Percentiles rank a stretch among this genome's conserved stretches.
Evolutionary conservation across 2,329 filamentous ascomycete genomes (phyloP).

Genomic region (Aspergillus chevalieri): DNA sequence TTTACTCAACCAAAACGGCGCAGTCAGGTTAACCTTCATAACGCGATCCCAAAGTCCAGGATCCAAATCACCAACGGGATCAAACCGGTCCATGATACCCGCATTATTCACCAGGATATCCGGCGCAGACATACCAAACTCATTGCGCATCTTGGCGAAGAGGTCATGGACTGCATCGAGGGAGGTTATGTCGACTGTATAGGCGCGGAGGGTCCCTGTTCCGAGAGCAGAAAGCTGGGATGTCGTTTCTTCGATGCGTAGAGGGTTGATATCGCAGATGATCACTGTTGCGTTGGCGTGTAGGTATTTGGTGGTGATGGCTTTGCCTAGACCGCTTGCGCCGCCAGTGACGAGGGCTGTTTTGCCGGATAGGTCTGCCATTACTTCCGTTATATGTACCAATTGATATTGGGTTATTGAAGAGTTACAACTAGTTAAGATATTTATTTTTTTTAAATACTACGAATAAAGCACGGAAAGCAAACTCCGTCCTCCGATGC

Average conservation of each 20-base stretch:
- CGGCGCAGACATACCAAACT: slow-evolving; percentile 37
- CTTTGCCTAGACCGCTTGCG: slow-evolving; percentile 33
- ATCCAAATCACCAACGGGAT: slow-evolving; percentile 45
- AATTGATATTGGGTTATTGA: no score
- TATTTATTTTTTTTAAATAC: no score
- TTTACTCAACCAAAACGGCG: slow-evolving; percentile 49
- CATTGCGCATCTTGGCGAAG: slow-evolving; percentile 24
- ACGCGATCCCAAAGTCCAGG: slow-evolving; percentile 48
- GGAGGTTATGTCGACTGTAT: slow-evolving; percentile 35
- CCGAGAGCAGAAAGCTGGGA: slow-evolving; percentile 15
- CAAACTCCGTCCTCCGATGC: no score
- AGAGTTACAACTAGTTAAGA: no score
- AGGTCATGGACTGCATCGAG: slow-evolving; percentile 30
- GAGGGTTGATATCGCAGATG: slow-evolving; percentile 32
- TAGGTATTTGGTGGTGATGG: slow-evolving; percentile 29
- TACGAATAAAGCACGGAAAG: no score
- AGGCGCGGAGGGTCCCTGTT: slow-evolving; percentile 15
- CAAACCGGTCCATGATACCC: slow-evolving; percentile 53
- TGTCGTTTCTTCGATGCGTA: slow-evolving; percentile 17
- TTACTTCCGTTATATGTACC: no score
- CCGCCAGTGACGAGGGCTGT: slow-evolving; percentile 32
- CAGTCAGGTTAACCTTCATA: slow-evolving; percentile 53
- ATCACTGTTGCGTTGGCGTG: slow-evolving; percentile 34
- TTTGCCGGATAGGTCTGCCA: slow-evolving; percentile 11
- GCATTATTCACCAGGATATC: slow-evolving; percentile 57